Conservation (phyloP, 768 basidiomycete genomes). For the Tulasnella sp. region DNA sequence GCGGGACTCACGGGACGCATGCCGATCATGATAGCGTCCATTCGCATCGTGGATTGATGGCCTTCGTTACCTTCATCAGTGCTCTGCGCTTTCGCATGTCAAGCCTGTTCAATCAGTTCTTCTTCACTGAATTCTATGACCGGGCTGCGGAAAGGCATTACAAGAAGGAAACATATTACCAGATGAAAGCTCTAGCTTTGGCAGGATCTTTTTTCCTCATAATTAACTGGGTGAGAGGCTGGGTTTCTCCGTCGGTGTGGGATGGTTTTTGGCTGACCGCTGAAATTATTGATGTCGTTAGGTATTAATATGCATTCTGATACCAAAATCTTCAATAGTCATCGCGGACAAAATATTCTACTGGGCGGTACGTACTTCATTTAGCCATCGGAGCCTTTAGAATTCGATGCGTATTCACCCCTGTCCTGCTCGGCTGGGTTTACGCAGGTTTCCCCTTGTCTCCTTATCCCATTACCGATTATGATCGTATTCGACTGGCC, state of each 20-base stretch:
- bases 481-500: slow-evolving; percentile 27
- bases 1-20: neutral
- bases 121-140: neutral
- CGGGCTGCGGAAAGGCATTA: neutral
- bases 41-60: neutral
- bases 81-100: neutral
- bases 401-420: neutral
- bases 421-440: neutral
- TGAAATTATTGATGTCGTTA: neutral
- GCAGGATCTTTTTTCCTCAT: slow-evolving; percentile 20
- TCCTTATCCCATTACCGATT: slow-evolving; percentile 22
- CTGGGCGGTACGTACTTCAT: slow-evolving; percentile 10
- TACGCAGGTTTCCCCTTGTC: slow-evolving; percentile 7
- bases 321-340: slow-evolving; percentile 3
- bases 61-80: neutral
- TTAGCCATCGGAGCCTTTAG: neutral
- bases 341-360: slow-evolving; percentile 13
- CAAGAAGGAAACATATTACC: slow-evolving; percentile 12
- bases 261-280: no score
- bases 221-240: slow-evolving; percentile 26
- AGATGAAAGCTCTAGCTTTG: slow-evolving; percentile 18
- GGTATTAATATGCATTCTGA: slow-evolving; percentile 11
- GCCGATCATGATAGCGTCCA: neutral
- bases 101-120: neutral
- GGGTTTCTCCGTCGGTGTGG: slow-evolving; percentile 6